A percentile compares a stretch with the other conserved stretches of the same genome.
phyloP scores from a whole-genome alignment of 116 monocot genomes.

The Posidonia oceanica region DNA sequence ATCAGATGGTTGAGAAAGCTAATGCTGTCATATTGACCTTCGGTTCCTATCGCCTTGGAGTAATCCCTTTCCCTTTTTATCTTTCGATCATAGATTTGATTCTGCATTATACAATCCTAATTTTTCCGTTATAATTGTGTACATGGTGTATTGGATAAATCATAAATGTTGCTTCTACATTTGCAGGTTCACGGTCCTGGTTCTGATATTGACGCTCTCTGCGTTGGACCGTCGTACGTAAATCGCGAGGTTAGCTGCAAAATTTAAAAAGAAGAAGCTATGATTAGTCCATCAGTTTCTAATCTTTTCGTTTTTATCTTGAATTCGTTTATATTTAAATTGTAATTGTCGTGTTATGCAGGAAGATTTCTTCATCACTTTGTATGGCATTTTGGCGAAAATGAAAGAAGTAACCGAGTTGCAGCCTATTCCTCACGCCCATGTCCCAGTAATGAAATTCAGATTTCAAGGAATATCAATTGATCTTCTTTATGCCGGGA shows the following conservation, averaged over 20 bases:
- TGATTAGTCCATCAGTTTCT: no score
- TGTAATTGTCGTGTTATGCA: constrained; percentile 11
- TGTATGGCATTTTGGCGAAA: constrained; percentile 68
- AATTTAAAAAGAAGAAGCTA: not conserved
- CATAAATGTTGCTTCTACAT: not conserved
- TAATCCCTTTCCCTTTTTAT: constrained; percentile 10
- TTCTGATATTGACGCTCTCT: constrained; percentile 89
- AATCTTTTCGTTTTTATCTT: not conserved
- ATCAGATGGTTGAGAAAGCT: constrained; percentile 87
- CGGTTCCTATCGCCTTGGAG: constrained; percentile 93
- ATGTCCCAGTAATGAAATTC: constrained; percentile 97
- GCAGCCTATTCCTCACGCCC: constrained; percentile 91
- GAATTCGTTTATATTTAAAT: not conserved
- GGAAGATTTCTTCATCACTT: constrained; percentile 90
- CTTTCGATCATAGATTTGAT: no score
- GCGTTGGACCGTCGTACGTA: constrained; percentile 97
- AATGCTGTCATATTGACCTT: constrained; percentile 91
- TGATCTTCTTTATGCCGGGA: constrained; percentile 96
- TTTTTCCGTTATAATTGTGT: no score
- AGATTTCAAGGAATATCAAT: constrained; percentile 92
- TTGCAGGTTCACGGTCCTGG: constrained; percentile 91
- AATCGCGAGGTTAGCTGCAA: constrained; percentile 63
- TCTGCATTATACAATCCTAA: no score
- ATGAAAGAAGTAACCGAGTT: constrained; percentile 85
- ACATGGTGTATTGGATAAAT: no score